Evolutionary conservation across 148 eudicot genomes (phyloP), one percentile per base, ranked within the genome.

Genomic region (Cornus suecica): DNA sequence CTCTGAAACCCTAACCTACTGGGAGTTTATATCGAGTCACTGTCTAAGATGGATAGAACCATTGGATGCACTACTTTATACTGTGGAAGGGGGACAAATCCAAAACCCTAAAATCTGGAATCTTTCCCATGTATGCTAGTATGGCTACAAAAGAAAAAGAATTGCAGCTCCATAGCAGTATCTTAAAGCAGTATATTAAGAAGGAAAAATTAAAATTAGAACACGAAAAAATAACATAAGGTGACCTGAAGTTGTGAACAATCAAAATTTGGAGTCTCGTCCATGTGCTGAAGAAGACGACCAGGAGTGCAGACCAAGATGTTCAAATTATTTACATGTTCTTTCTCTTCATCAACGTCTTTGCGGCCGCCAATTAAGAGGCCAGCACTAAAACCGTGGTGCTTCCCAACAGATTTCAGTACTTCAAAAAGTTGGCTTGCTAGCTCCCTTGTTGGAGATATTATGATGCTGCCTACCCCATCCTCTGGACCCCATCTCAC

Each of bases 241-340:
- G 78, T 54, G 91, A 94, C 98, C 98, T 94, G 98, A 62, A 94
- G 96, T 72, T 92, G 90, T 73, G 97, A 87, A 80, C 98, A 94
- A 22, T 92, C 97, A 79, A 94, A 94, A 77, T 94, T 94, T 66
- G 95, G 91, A 56, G 98, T 92, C 78, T 92, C 95, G 54, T 92
- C 94, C 98, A 94, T 94, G 85, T 94, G 98, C 79, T 94, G 97
- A 65, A 92, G 97, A 73, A 94, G 90, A 74, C 98, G 88, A 20
- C 98, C 98, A 60, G 98, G 98, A 52, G 98, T 94, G 76, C 98
- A 94, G 26, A 94, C 87, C 81, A 94, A 79, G 41, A 94, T 90
- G 81, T 92, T 94, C 81, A 94, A 71, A 23, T 85, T 88, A 82
- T 90, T 89, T 31, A 92, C 96, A 82, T 80, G 91, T 77, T 94